Evolutionary conservation across 345 rosid species (phyloP).

Genomic region (Noccaea bulbosa): DNA sequence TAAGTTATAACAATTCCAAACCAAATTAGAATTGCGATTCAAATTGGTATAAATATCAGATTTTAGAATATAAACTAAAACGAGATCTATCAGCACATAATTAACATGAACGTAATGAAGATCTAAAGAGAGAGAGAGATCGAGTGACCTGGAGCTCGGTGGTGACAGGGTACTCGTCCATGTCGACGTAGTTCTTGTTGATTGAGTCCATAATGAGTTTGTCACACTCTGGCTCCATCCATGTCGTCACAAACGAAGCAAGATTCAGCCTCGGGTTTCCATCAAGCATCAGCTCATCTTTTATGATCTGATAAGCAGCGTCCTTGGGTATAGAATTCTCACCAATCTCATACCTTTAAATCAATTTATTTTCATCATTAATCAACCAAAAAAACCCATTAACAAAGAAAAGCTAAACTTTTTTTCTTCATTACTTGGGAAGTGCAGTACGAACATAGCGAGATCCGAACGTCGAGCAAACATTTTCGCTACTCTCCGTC

Average conservation of each 20-base stretch:
- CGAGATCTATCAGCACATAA: constrained; percentile 14
- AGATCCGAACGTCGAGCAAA: constrained; percentile 73
- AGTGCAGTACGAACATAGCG: constrained; percentile 69
- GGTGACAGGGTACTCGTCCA: constrained; percentile 98
- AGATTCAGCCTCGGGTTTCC: constrained; percentile 90
- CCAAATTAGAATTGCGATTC: background rate
- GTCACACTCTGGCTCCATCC: constrained; percentile 98
- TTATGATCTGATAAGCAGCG: constrained; percentile 91
- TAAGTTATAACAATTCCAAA: constrained; percentile 1
- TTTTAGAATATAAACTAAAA: background rate
- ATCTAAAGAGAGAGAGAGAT: background rate
- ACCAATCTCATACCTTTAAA: constrained; percentile 65
- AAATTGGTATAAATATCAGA: background rate
- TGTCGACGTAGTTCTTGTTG: constrained; percentile 93
- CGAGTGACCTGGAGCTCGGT: constrained; percentile 76
- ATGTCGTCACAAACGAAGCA: constrained; percentile 91
- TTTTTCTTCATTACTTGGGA: constrained; percentile 53
- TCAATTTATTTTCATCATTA: background rate
- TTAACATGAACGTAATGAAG: background rate
- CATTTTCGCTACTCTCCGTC: constrained; percentile 38
- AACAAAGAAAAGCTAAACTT: background rate
- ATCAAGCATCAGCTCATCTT: constrained; percentile 84
- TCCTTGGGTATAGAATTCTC: constrained; percentile 92
- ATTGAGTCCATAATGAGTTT: constrained; percentile 88
- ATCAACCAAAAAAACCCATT: background rate